phyloP scores from a whole-genome alignment of 2,329 filamentous ascomycete species.

The Lachnellula cervina region DNA sequence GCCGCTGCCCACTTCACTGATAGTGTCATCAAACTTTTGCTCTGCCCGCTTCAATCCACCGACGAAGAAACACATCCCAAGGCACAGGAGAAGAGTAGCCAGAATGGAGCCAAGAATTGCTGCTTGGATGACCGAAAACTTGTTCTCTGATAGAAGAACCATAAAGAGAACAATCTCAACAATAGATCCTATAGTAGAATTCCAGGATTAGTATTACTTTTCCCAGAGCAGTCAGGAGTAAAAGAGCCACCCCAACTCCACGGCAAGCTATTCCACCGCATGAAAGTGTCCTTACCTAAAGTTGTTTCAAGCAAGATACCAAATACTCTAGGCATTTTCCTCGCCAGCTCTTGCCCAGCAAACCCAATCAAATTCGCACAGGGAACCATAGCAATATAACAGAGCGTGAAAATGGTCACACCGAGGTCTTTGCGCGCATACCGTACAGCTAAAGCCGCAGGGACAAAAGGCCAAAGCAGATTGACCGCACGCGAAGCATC shows the following conservation, averaged over 20 bases:
- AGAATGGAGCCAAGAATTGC: conserved; percentile 80
- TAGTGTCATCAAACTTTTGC: conserved; percentile 66
- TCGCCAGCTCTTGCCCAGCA: conserved; percentile 64
- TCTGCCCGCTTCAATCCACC: conserved; percentile 66
- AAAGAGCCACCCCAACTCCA: too few relatives aligned
- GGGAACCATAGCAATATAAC: conserved; percentile 74
- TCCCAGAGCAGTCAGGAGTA: conserved; percentile 44
- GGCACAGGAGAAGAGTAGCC: conserved; percentile 74
- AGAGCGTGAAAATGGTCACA: conserved; percentile 62
- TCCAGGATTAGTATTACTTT: conserved; percentile 35
- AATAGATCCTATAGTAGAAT: conserved; percentile 67
- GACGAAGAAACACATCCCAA: conserved; percentile 75
- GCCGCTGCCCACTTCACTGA: conserved; percentile 75
- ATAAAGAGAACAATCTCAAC: conserved; percentile 84
- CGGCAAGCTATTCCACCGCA: conserved; percentile 38
- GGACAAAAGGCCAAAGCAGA: conserved; percentile 70
- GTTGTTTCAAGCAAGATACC: conserved; percentile 59
- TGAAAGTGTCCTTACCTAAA: conserved; percentile 41
- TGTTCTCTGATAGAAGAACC: conserved; percentile 54
- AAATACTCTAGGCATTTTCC: conserved; percentile 70
- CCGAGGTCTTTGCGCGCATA: conserved; percentile 52
- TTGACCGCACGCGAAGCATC: conserved; percentile 61
- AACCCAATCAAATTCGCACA: conserved; percentile 73
- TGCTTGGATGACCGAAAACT: conserved; percentile 69
- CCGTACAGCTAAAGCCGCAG: conserved; percentile 61